phyloP scores from a whole-genome alignment of 2,329 filamentous ascomycete species.

The Colletotrichum tamarilloi region DNA sequence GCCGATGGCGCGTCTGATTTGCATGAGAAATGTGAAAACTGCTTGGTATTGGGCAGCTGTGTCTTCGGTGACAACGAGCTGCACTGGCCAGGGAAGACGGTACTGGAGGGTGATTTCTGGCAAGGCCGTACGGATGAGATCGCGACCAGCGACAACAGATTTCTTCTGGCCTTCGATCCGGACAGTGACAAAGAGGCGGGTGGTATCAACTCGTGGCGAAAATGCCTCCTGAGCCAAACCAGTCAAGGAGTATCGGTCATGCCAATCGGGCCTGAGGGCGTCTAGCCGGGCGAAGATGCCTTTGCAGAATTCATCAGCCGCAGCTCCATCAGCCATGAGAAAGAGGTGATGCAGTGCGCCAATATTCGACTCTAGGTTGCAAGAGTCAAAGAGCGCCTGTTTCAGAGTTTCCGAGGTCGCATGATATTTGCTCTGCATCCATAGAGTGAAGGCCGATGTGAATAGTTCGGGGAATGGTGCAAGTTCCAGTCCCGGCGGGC shows the following conservation, averaged over 20 bases:
- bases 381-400: conserved; percentile 74
- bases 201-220: conserved; percentile 65
- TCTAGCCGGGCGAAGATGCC: conserved; percentile 83
- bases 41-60: conserved; percentile 76
- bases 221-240: conserved; percentile 82
- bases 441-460: conserved; percentile 74
- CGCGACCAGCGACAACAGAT: conserved; percentile 54
- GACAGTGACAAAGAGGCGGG: conserved; percentile 71
- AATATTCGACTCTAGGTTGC: conserved; percentile 73
- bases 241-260: conserved; percentile 83
- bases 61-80: conserved; percentile 77
- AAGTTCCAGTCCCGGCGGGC: conserved; percentile 58
- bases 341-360: conserved; percentile 78
- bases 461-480: conserved; percentile 83
- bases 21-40: conserved; percentile 81
- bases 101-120: conserved; percentile 75
- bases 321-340: conserved; percentile 78
- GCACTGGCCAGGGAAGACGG: conserved; percentile 72
- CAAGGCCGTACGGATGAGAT: conserved; percentile 57
- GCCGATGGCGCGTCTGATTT: conserved; percentile 77
- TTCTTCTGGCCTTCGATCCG: conserved; percentile 51
- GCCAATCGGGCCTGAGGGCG: conserved; percentile 70
- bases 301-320: conserved; percentile 73
- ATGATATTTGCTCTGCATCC: conserved; percentile 81
- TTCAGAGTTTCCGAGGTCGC: conserved; percentile 75